phyloP scores from a whole-genome alignment of 2,329 filamentous ascomycete species.

The Boeremia lycopersici region DNA sequence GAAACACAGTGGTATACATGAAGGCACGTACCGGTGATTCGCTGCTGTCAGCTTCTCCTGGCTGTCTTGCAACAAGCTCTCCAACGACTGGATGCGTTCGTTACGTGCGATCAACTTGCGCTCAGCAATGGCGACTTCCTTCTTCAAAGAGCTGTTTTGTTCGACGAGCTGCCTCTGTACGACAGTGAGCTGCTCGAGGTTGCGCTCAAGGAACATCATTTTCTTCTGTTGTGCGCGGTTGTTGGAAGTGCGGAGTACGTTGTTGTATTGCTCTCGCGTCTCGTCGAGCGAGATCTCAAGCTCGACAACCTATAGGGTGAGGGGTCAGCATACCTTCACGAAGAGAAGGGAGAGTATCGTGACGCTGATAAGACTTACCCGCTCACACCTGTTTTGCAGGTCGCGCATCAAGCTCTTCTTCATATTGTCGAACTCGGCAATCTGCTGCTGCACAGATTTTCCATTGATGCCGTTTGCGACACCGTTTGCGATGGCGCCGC shows the following conservation, averaged over 20 bases:
- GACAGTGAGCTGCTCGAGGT: conserved; percentile 95
- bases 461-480: conserved; percentile 66
- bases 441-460: conserved; percentile 96
- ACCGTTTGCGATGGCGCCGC: conserved; percentile 65
- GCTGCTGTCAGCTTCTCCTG: conserved; percentile 98
- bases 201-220: conserved; percentile 98
- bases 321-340: conserved; percentile 27
- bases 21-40: conserved; percentile 82
- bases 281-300: conserved; percentile 97
- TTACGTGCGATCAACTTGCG: conserved; percentile 95
- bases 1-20: not conserved
- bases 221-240: conserved; percentile 99
- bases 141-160: conserved; percentile 91
- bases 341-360: conserved; percentile 15
- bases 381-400: conserved; percentile 96
- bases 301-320: conserved; percentile 71
- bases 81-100: conserved; percentile 93
- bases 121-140: conserved; percentile 98
- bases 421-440: conserved; percentile 98
- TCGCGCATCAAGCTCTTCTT: conserved; percentile 99
- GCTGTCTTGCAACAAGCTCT: conserved; percentile 90
- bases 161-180: conserved; percentile 97
- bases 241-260: conserved; percentile 93
- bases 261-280: conserved; percentile 98
- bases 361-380: conserved; percentile 56